Conservation (phyloP, 768 basidiomycete species). For the Suillus subaureus region DNA sequence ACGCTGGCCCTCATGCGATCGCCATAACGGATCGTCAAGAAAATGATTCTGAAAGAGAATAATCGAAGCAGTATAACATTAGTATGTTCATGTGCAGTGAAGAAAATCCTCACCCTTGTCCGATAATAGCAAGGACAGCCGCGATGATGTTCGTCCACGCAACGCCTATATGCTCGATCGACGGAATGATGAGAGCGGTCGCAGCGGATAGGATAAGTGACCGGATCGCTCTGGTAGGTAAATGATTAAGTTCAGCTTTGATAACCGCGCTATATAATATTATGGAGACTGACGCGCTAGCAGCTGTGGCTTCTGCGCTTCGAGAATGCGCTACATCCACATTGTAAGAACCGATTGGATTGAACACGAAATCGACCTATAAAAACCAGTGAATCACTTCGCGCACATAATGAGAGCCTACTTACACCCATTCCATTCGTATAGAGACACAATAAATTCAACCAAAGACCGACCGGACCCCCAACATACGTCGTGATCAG, state of each 20-base stretch:
- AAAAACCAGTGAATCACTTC: background rate
- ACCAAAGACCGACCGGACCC: constrained; percentile 45
- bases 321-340: background rate
- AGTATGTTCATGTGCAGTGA: constrained; percentile 4
- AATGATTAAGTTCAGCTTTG: too few relatives aligned
- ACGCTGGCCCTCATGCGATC: constrained; percentile 51
- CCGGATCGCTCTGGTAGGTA: constrained; percentile 48
- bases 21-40: constrained; percentile 50
- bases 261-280: background rate
- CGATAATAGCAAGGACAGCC: constrained; percentile 46
- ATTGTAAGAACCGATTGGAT: background rate
- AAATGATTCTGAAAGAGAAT: constrained; percentile 40
- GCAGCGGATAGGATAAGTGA: constrained; percentile 45
- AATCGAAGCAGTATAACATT: background rate
- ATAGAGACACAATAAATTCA: constrained; percentile 55
- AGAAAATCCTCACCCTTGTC: constrained; percentile 44
- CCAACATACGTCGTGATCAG: constrained; percentile 48
- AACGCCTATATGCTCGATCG: constrained; percentile 51
- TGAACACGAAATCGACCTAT: background rate
- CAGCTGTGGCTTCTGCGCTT: constrained; percentile 39
- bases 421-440: constrained; percentile 60
- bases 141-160: constrained; percentile 44
- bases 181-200: constrained; percentile 51
- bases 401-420: background rate
- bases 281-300: constrained; percentile 41